Evolutionary conservation across 1,139 yeast species (phyloP).

Genomic region (Sugiyamaella pinicola): DNA sequence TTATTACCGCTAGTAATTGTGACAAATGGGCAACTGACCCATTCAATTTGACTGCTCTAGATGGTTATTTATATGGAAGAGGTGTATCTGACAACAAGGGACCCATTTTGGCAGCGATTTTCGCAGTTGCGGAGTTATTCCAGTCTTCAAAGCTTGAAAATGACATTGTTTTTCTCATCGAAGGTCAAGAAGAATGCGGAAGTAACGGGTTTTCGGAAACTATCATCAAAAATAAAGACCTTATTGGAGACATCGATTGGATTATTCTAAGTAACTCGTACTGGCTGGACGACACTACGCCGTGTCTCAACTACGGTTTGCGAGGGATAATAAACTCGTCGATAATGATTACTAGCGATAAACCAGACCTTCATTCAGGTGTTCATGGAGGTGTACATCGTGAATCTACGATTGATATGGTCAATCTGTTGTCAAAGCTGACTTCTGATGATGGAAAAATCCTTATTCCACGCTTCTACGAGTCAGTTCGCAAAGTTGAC

Average conservation of each 20-base stretch:
- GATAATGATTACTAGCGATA: conserved; percentile 67
- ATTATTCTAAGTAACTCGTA: conserved; percentile 85
- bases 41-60: conserved; percentile 67
- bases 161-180: conserved; percentile 82
- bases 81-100: conserved; percentile 97
- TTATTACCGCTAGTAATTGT: conserved; percentile 66
- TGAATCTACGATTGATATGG: conserved; percentile 87
- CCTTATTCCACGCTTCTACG: conserved; percentile 68
- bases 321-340: conserved; percentile 86
- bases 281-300: conserved; percentile 88
- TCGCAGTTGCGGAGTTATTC: conserved; percentile 76
- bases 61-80: conserved; percentile 87
- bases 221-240: conserved; percentile 50
- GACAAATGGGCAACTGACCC: conserved; percentile 78
- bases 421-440: conserved; percentile 67
- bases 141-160: conserved; percentile 56
- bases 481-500: conserved; percentile 59
- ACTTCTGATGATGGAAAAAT: conserved; percentile 60
- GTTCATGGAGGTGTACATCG: conserved; percentile 91
- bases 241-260: conserved; percentile 82
- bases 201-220: conserved; percentile 80
- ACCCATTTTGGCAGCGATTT: conserved; percentile 85
- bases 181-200: conserved; percentile 96
- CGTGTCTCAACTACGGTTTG: conserved; percentile 91
- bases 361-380: conserved; percentile 93